Base-by-base conservation (phyloP, 2,329 filamentous ascomycete genomes). In the Aureobasidium melanogenum region DNA sequence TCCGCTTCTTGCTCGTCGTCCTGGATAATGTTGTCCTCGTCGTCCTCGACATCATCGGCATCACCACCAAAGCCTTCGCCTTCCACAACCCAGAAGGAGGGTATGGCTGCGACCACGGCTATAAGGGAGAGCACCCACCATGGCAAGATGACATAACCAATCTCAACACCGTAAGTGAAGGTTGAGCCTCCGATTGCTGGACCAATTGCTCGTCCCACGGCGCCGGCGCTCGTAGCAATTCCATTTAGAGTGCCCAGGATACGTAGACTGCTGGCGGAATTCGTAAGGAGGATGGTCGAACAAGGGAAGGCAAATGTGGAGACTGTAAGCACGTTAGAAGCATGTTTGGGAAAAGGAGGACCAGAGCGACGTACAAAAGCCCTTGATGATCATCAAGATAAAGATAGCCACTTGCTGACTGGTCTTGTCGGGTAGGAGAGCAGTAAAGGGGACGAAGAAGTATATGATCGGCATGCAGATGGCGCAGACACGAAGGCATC, bases 161-260 rank as follows among this genome's bases (percentile, higher is more conserved):
- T 77, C 67, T 88, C 83, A 0, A 91, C 84, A 0, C 93, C 93
- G 75, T 83, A 84, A 0, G 85, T 88, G 69, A 96, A 97, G 0
- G 86, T 79, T 1, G 80, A 76, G 0, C 93, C 93, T 0, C 85
- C 82, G 36, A 88, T 73, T 0, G 89, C 88, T 0, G 94, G 93
- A 0, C 94, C 94, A 0, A 82, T 69, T 0, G 91, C 92, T 52
- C 92, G 80, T 1, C 92, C 93, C 5, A 97, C 73, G 0, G 89
- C 91, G 65, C 86, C 88, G 36, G 92, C 84, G 61, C 87, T 88
- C 0, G 92, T 96, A 0, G 91, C 92, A 64, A 96, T 85, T 2
- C 93, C 94, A 69, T 97, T 97, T 60, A 97, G 76, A 0, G 92
- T 97, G 1, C 91, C 92, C 5, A 97, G 81, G 10, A 96, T 83